These are phyloP conservation scores for Phylloporus sp. DNA, from an alignment of 768 basidiomycete species.

Conservation along the genomic window DNA sequence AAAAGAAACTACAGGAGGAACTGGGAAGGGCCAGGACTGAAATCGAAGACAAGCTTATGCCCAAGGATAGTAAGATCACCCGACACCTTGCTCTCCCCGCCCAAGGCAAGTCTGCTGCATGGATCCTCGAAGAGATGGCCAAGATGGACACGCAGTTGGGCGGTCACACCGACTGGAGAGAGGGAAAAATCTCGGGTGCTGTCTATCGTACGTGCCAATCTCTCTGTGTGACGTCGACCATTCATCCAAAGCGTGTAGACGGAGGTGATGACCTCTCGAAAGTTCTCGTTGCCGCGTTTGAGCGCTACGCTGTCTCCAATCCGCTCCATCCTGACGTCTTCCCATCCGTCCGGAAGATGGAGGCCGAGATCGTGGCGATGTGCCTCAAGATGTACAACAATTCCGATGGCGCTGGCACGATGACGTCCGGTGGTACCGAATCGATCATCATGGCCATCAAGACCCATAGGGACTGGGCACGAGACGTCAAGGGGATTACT, in stretches of 20 bases:
- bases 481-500: constrained; percentile 77
- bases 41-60: constrained; percentile 66
- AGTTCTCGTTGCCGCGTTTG: constrained; percentile 77
- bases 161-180: constrained; percentile 49
- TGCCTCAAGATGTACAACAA: constrained; percentile 81
- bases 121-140: constrained; percentile 77
- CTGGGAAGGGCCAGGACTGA: constrained; percentile 61
- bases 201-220: constrained; percentile 68
- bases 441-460: constrained; percentile 95
- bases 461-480: constrained; percentile 91
- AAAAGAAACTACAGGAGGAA: constrained; percentile 56
- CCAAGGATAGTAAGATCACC: constrained; percentile 55
- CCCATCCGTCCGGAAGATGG: constrained; percentile 93
- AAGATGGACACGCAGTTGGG: constrained; percentile 66
- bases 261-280: constrained; percentile 79
- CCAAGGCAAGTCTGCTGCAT: constrained; percentile 60
- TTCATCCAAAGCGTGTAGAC: constrained; percentile 40
- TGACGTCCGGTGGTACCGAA: constrained; percentile 95
- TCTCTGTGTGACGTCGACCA: neutral
- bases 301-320: constrained; percentile 81
- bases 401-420: constrained; percentile 82
- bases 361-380: constrained; percentile 91
- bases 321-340: constrained; percentile 93
- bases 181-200: constrained; percentile 78
- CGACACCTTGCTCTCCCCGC: constrained; percentile 66